Conservation (phyloP, 2,329 filamentous ascomycete species). For the Fusarium sp. region DNA sequence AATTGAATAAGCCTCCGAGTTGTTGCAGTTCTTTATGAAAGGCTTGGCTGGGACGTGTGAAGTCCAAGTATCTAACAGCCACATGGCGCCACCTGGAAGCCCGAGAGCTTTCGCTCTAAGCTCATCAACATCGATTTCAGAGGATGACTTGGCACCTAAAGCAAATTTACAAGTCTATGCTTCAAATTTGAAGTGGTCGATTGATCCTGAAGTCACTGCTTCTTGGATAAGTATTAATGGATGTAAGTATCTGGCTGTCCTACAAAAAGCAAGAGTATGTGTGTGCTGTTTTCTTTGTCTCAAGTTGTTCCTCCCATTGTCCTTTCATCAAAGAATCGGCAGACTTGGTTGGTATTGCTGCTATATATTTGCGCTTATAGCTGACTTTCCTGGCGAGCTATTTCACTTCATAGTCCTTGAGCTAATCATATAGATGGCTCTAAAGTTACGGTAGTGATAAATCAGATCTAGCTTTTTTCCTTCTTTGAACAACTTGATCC, state of each 20-base stretch:
- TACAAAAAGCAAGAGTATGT: not conserved
- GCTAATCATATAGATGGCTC: not conserved
- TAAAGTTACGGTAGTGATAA: no score
- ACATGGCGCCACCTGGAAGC: no score
- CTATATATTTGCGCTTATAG: not conserved
- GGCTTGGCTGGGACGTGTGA: no score
- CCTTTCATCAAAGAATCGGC: not conserved
- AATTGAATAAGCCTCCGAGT: no score
- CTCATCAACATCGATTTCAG: no score
- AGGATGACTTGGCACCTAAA: no score
- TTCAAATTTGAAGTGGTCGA: not conserved
- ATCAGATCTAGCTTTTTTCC: no score
- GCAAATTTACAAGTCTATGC: no score
- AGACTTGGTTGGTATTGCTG: not conserved
- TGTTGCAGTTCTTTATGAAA: no score
- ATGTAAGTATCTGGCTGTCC: not conserved
- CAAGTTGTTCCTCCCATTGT: not conserved
- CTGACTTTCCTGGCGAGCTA: not conserved
- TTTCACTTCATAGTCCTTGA: not conserved
- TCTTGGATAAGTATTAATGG: not conserved
- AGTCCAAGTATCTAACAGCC: no score
- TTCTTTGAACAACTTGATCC: no score
- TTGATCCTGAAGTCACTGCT: not conserved
- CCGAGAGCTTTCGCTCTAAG: no score
- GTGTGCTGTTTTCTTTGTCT: not conserved